Base-by-base conservation (phyloP, 257 asterid species). In the Verbena officinalis region DNA sequence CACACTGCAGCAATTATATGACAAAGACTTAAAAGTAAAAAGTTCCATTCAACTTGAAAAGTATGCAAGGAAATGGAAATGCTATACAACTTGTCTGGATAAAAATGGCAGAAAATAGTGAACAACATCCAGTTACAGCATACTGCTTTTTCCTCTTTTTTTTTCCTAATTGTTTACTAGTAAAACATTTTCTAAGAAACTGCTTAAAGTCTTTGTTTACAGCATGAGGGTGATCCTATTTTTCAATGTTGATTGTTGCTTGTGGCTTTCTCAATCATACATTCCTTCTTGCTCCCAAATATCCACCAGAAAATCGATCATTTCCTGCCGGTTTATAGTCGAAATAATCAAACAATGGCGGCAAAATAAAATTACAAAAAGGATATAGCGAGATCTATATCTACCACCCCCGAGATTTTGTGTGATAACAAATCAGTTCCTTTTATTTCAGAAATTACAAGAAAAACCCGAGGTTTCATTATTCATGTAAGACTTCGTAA, bases 211-310 rank as follows among this genome's bases (percentile, higher is more conserved):
- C 21, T 50, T 9, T n/a, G 45, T 52, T 11, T 30, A 49, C 53
- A 59, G 61, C 46, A 40, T 0, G 62, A 23, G 19, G 38, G 5
- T 39, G 33, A 39, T 39, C 22, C 46, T 24, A 24, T 48, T 38
- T 15, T 48, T 53, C 36, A 30, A 48, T 11, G 30, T 17, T 24
- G n/a, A n/a, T n/a, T n/a, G 52, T 43, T 54, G 52, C 43, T 17
- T 31, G 46, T 43, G 2, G 57, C 49, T 55, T 17, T 55, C 67
- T 80, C 70, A 84, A 64, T 84, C 90, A 38, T 90, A 87, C 91
- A 87, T 50, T 17, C 95, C 95, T 61, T 87, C 95, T 66, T 83
- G 88, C 83, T 81, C 97, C 97, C 97, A 87, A 46, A 81, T 61
- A 68, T 87, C 95, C 65, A 83, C 97, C 33, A 90, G 89, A 74